Base-by-base conservation (phyloP, 345 rosid genomes). In the Bruguiera gymnorhiza region DNA sequence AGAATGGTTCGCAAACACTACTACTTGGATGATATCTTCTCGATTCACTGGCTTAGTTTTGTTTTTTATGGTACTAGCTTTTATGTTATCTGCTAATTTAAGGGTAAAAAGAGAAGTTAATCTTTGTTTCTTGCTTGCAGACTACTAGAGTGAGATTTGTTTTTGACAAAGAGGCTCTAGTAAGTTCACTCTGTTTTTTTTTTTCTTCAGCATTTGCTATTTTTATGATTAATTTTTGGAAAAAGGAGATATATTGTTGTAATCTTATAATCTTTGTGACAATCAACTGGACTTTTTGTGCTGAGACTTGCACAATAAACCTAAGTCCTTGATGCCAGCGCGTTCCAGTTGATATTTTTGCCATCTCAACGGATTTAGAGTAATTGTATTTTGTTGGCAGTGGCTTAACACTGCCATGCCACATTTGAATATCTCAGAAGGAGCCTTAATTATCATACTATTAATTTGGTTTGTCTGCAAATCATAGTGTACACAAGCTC, bases 61-160 rank as follows among this genome's bases (percentile, higher is more conserved):
- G n/a, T n/a, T n/a, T n/a, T n/a, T n/a, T n/a, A n/a, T n/a, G n/a
- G n/a, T n/a, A n/a, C n/a, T n/a, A n/a, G n/a, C n/a, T n/a, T n/a
- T n/a, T n/a, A n/a, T n/a, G n/a, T n/a, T n/a, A n/a, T n/a, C n/a
- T n/a, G n/a, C n/a, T n/a, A n/a, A n/a, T n/a, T n/a, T n/a, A n/a
- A n/a, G n/a, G n/a, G n/a, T n/a, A n/a, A n/a, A n/a, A n/a, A 43
- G 15, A 43, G 50, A 43, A 13, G 5, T 15, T 56, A 56, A 56
- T 56, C 5, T 66, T 67, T 67, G 30, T 52, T 82, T 57, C 48
- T 30, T 57, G 78, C 59, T 66, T 80, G 54, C 86, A 89, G 95
- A 84, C 89, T 67, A 87, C 91, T 11, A 78, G 91, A 76, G 89
- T 89, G 82, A 75, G 88, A 73, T 87, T 89, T 81, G 95, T 87